Evolutionary conservation across 1,284 basidiomycete species (phyloP).

Genomic region (Taiwanofungus camphoratus): DNA sequence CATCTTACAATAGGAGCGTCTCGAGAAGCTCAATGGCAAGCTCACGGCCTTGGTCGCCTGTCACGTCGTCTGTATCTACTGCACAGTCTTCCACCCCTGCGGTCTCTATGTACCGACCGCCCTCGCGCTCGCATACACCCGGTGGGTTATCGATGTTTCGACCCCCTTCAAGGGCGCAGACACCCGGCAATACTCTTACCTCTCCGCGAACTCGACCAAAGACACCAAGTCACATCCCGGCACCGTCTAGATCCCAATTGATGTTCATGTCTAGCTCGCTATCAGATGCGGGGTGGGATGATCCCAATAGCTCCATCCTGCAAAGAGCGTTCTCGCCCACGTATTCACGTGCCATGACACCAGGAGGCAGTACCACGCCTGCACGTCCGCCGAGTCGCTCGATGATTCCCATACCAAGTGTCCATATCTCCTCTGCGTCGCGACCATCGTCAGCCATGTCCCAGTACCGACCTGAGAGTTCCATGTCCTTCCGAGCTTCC

Average conservation of each 20-base stretch:
- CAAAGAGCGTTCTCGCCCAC: constrained; percentile 65
- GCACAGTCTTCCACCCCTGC: constrained; percentile 49
- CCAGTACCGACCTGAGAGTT: constrained; percentile 53
- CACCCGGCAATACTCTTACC: constrained; percentile 26
- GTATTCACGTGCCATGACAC: constrained; percentile 33
- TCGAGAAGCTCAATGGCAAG: constrained; percentile 73
- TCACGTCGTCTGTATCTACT: constrained; percentile 67
- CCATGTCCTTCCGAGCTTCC: constrained; percentile 41
- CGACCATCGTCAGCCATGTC: constrained; percentile 70
- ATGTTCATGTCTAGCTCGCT: constrained; percentile 43
- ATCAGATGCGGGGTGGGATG: constrained; percentile 42
- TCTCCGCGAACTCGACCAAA: constrained; percentile 55
- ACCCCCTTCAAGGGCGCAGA: constrained; percentile 29
- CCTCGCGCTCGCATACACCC: constrained; percentile 18
- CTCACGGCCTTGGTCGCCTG: constrained; percentile 74
- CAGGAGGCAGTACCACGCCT: constrained; percentile 34
- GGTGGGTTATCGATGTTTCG: too few relatives aligned
- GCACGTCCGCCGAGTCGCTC: constrained; percentile 77
- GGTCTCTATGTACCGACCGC: constrained; percentile 26
- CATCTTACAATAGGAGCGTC: constrained; percentile 51
- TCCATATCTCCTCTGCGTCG: constrained; percentile 65
- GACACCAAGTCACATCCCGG: constrained; percentile 73
- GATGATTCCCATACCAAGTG: constrained; percentile 71
- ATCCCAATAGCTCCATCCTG: constrained; percentile 37
- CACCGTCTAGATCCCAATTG: constrained; percentile 40